These are phyloP conservation scores for Rhodofomes roseus DNA, from an alignment of 1,284 basidiomycete species.

Conservation along the genomic window DNA sequence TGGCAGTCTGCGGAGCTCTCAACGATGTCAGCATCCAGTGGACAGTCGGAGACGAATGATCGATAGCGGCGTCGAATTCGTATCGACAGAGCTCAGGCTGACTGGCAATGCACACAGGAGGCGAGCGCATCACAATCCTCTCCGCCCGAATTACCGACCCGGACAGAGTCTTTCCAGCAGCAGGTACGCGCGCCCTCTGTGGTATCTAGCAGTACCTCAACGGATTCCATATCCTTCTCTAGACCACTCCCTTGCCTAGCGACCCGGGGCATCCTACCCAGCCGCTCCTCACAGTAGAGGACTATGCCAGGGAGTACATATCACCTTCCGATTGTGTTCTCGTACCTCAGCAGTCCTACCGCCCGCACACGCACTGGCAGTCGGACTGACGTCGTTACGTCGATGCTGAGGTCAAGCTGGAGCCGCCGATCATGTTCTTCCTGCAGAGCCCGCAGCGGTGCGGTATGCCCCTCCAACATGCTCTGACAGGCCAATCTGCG, in stretches of 20 bases:
- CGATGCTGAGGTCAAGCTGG: slow-evolving; percentile 58
- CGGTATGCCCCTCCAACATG: slow-evolving; percentile 58
- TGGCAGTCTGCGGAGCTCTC: background rate
- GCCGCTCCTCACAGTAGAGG: slow-evolving; percentile 13
- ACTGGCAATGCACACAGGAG: background rate
- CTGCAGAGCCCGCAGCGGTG: slow-evolving; percentile 45
- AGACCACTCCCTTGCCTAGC: background rate
- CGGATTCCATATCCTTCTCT: background rate
- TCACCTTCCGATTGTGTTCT: slow-evolving; percentile 18
- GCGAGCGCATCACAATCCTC: slow-evolving; percentile 5
- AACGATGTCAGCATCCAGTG: background rate
- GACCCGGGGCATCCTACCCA: background rate
- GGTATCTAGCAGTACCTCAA: background rate
- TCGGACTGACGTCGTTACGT: slow-evolving; percentile 73
- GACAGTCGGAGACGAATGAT: background rate
- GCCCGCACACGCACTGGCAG: slow-evolving; percentile 69
- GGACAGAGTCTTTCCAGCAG: background rate
- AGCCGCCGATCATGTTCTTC: slow-evolving; percentile 60
- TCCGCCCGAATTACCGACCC: slow-evolving; percentile 8
- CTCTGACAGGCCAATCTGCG: slow-evolving; percentile 38
- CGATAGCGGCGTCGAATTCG: background rate
- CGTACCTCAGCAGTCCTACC: slow-evolving; percentile 65
- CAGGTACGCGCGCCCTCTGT: background rate
- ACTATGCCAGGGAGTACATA: slow-evolving; percentile 11
- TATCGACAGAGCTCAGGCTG: background rate